Evolutionary conservation across 2,329 filamentous ascomycete genomes (phyloP).

Genomic region (Fusarium abutilonis): DNA sequence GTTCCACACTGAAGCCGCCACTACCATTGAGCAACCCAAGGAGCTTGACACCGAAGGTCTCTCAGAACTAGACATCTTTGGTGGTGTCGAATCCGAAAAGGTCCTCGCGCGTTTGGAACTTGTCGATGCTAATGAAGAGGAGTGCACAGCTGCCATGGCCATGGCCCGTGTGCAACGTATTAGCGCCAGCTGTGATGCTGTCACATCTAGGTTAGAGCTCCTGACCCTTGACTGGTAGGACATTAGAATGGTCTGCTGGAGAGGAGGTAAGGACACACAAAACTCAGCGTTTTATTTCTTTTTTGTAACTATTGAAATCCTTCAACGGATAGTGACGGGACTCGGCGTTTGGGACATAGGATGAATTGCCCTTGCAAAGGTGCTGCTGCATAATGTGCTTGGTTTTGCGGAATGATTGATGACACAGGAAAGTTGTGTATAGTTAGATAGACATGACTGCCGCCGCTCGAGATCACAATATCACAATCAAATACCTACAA

Average conservation of each 20-base stretch:
- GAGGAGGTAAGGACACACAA: conserved; percentile 36
- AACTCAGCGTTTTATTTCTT: conserved; percentile 40
- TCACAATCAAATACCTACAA: conserved; percentile 35
- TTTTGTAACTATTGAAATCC: conserved; percentile 37
- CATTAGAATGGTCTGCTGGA: not conserved
- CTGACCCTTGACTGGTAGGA: conserved; percentile 50
- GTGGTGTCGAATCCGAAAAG: conserved; percentile 71
- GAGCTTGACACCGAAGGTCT: conserved; percentile 58
- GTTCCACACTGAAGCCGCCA: conserved; percentile 59
- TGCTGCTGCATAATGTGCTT: conserved; percentile 41
- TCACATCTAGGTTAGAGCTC: conserved; percentile 52
- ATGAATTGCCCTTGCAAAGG: conserved; percentile 27
- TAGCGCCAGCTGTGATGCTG: conserved; percentile 51
- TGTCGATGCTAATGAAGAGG: conserved; percentile 66
- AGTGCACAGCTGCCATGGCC: conserved; percentile 55
- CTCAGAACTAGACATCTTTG: conserved; percentile 57
- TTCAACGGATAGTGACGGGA: conserved; percentile 35
- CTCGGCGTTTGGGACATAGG: conserved; percentile 40
- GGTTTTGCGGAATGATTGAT: conserved; percentile 42
- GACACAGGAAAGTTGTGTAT: conserved; percentile 45
- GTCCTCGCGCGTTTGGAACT: conserved; percentile 69
- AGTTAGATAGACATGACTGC: conserved; percentile 45
- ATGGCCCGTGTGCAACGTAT: conserved; percentile 63
- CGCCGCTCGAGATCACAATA: conserved; percentile 43
- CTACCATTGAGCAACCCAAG: conserved; percentile 43